These are phyloP conservation scores for Salinomyces thailandicus DNA, from an alignment of 2,329 filamentous ascomycete species.

Conservation along the genomic window DNA sequence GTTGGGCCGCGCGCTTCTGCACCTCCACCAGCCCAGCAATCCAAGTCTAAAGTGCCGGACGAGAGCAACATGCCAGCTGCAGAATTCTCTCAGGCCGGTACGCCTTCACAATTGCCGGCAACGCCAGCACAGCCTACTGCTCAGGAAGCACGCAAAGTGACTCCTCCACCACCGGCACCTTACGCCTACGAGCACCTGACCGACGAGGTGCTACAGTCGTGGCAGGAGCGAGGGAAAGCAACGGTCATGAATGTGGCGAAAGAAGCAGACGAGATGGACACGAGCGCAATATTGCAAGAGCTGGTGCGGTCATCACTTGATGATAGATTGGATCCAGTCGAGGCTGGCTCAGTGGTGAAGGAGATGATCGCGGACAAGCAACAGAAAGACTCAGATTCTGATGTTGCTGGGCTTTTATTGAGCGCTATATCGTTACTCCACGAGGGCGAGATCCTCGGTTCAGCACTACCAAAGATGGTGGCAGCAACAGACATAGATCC, in stretches of 20 bases:
- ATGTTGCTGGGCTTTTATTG: slow-evolving; percentile 55
- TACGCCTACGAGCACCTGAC: slow-evolving; percentile 72
- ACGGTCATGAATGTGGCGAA: slow-evolving; percentile 56
- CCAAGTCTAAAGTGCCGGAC: slow-evolving; percentile 6
- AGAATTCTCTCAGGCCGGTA: slow-evolving; percentile 7
- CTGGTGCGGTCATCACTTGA: slow-evolving; percentile 67
- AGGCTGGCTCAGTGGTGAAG: slow-evolving; percentile 62
- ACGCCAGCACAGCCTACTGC: slow-evolving; percentile 10
- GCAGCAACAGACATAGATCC: slow-evolving; percentile 62
- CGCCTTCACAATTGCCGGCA: slow-evolving; percentile 7
- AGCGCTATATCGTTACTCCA: slow-evolving; percentile 72
- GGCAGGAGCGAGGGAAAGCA: slow-evolving; percentile 57
- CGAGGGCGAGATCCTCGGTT: slow-evolving; percentile 54
- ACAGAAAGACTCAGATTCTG: slow-evolving; percentile 35
- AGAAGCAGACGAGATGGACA: slow-evolving; percentile 55
- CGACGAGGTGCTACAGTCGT: slow-evolving; percentile 54
- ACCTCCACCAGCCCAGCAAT: slow-evolving; percentile 6
- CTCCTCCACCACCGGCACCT: slow-evolving; percentile 14
- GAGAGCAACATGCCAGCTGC: slow-evolving; percentile 5
- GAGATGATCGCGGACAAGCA: slow-evolving; percentile 56
- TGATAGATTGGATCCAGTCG: slow-evolving; percentile 52
- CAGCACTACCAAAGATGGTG: slow-evolving; percentile 56
- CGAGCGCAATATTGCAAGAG: slow-evolving; percentile 73
- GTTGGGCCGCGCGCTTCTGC: slow-evolving; percentile 3
- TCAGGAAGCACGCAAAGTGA: slow-evolving; percentile 3